A percentile compares a stretch with the other conserved stretches of the same genome.
phyloP scores from a whole-genome alignment of 164 flowering plant genomes.

The Platanus orientalis region DNA sequence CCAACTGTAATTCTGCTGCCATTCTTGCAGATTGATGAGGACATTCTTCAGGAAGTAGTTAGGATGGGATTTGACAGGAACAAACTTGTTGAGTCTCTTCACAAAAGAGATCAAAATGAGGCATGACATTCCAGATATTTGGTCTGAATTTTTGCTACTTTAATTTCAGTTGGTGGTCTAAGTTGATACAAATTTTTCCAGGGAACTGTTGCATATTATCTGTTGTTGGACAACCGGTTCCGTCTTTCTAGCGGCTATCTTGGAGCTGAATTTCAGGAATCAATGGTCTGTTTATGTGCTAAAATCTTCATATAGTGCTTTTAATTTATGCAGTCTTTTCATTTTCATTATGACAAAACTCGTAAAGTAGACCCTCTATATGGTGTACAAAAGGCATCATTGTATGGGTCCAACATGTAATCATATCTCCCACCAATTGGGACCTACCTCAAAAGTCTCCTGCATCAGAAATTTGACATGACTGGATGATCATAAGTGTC shows the following conservation, averaged over 20 bases:
- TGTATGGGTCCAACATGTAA: not conserved
- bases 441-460: not conserved
- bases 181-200: slow-evolving; percentile 14
- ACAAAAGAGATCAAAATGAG: slow-evolving; percentile 32
- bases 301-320: not conserved
- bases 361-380: not conserved
- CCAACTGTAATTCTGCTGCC: not conserved
- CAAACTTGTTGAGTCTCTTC: slow-evolving; percentile 28
- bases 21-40: slow-evolving; percentile 34
- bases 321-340: not conserved
- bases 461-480: not conserved
- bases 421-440: not conserved
- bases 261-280: slow-evolving; percentile 26
- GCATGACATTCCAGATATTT: slow-evolving; percentile 10
- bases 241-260: slow-evolving; percentile 25
- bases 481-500: not conserved
- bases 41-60: slow-evolving; percentile 33
- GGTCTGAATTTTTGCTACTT: not conserved
- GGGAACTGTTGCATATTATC: slow-evolving; percentile 38
- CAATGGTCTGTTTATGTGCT: slow-evolving; percentile 16
- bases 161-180: not conserved
- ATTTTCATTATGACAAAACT: not conserved
- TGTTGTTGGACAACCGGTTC: slow-evolving; percentile 33
- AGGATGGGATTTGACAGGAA: slow-evolving; percentile 35
- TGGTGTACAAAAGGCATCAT: not conserved